Evolutionary conservation across 371 early-diverging fungal species (phyloP).

Genomic region (Actinomortierella ambigua): DNA sequence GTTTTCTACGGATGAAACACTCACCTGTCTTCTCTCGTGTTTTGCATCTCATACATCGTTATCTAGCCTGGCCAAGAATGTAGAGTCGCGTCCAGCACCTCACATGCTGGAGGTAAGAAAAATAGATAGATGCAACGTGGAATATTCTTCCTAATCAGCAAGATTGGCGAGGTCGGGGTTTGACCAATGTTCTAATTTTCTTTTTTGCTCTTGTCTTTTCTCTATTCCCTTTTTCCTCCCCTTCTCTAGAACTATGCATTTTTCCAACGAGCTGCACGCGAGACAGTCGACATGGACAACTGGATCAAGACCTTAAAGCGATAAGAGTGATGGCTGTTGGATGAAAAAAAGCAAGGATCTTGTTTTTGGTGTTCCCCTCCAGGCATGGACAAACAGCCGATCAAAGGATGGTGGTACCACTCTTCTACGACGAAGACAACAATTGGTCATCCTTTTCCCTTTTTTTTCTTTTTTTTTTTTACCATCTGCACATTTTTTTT

Average conservation of each 20-base stretch:
- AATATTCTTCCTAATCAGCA: no score
- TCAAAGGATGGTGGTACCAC: no score
- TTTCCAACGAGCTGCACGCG: constrained; percentile 55
- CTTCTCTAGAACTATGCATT: constrained; percentile 56
- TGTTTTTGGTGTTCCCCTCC: no score
- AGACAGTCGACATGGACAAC: constrained; percentile 61
- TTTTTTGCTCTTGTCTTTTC: neutral
- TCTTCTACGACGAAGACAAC: no score
- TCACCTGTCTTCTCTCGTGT: constrained; percentile 1
- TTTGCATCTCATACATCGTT: neutral
- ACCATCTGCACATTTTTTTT: no score
- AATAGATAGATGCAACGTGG: neutral
- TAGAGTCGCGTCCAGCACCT: constrained; percentile 42
- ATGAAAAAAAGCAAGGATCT: no score
- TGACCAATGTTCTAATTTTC: neutral
- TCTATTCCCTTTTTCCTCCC: neutral
- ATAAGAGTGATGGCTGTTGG: no score
- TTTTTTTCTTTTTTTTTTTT: no score
- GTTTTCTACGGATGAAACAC: neutral
- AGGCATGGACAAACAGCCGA: no score
- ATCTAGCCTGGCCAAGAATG: constrained; percentile 36
- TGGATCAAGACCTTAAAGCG: constrained; percentile 46
- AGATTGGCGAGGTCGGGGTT: neutral
- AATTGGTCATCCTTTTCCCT: no score
- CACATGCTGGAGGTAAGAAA: constrained; percentile 38